These are phyloP conservation scores for Stachybotrys echinatus DNA, from an alignment of 2,329 filamentous ascomycete species.

Conservation along the genomic window DNA sequence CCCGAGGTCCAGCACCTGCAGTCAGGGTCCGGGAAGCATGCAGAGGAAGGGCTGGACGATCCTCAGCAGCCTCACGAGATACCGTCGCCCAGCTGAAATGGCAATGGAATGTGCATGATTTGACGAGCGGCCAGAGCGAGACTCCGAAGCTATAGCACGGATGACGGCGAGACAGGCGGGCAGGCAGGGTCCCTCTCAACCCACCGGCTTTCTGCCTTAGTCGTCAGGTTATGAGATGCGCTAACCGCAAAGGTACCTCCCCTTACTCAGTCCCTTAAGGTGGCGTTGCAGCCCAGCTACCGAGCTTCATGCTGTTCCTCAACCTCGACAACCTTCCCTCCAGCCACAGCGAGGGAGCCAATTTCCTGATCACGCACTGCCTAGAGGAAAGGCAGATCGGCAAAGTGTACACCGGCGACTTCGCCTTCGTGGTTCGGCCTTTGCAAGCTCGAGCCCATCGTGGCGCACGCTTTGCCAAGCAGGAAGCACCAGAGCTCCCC, in stretches of 20 bases:
- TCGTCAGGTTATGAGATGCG: neutral
- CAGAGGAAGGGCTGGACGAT: neutral
- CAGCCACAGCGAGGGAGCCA: neutral
- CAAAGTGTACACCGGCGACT: neutral
- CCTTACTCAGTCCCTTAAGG: neutral
- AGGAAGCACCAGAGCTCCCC: neutral
- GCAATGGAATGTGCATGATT: neutral
- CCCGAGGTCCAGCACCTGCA: constrained; percentile 3
- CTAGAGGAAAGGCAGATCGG: neutral
- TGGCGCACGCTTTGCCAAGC: neutral
- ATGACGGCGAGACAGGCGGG: neutral
- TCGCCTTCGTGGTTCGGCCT: neutral
- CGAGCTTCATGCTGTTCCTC: neutral
- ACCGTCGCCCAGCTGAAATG: constrained; percentile 8
- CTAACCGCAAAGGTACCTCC: neutral
- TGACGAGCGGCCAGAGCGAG: neutral
- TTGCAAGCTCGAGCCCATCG: neutral
- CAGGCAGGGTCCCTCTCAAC: neutral
- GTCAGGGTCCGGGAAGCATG: constrained; percentile 8
- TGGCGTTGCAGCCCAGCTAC: neutral
- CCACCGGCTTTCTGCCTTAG: neutral
- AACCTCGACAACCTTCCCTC: neutral
- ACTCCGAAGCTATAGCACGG: neutral
- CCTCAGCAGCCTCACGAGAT: constrained; percentile 9
- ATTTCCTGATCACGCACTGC: neutral